Evolutionary conservation across 768 basidiomycete genomes (phyloP), one percentile per base, ranked within the genome.

Genomic region (Leccinum ochraceum): DNA sequence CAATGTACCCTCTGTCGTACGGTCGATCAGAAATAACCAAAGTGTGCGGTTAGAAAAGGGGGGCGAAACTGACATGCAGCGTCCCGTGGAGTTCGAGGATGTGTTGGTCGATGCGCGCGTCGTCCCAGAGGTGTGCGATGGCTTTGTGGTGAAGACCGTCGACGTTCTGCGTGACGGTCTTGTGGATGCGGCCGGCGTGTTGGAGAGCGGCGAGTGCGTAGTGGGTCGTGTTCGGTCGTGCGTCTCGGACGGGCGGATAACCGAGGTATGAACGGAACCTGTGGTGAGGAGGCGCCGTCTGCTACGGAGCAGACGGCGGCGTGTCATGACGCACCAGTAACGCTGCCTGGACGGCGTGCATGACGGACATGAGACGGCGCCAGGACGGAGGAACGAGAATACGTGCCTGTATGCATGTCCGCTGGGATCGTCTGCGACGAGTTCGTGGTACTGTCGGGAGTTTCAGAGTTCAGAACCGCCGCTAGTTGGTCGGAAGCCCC

Each of bases 61-160:
- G 10, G 28, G 28, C 28, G 28, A 56, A 53, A 73, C 80, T 56
- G 63, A 93, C 92, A 74, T 92, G 90, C 11, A 98, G 74, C 17
- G 89, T 92, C 20, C 95, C 95, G 71, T 98, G 95, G 8, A 98
- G 82, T 71, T 96, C 93, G 24, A 97, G 77, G 49, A 94, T 86
- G 26, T 75, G 71, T 64, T 72, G 56, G 63, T 75, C 53, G 72
- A 76, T 69, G 22, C 65, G 69, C n/a, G 68, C 69, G 56, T 71
- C 75, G 62, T 69, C 75, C 75, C 73, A 77, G 61, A 82, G 79
- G 69, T 76, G 74, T 37, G 74, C 59, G 20, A 90, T 74, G 8
- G 93, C 91, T 75, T 92, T 93, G 55, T 87, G 87, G 69, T 98
- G 95, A 6, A 98, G 83, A 2, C 94, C 95, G 68, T 98, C 96